Evolutionary conservation across 805 yeast species (phyloP).

Genomic region (Kazachstania psychrophila): DNA sequence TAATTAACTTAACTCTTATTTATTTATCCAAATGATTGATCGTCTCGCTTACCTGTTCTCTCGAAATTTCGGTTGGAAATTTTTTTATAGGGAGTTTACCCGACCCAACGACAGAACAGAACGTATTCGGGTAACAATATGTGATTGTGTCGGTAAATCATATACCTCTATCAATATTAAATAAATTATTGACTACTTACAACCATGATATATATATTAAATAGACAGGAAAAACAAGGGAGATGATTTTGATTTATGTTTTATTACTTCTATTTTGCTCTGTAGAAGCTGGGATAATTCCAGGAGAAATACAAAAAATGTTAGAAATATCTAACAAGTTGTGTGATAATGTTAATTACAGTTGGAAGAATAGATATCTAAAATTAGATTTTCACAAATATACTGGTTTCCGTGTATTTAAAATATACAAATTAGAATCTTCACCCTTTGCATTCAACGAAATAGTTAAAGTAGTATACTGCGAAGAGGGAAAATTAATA

Average conservation of each 20-base stretch:
- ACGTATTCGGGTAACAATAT: neutral
- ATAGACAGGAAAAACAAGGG: too few relatives aligned
- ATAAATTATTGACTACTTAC: too few relatives aligned
- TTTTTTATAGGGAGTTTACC: neutral
- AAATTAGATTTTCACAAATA: conserved; percentile 23
- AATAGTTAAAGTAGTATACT: conserved; percentile 40
- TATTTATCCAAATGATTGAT: too few relatives aligned
- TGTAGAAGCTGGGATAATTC: too few relatives aligned
- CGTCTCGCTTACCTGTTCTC: conserved; percentile 3
- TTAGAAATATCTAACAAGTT: neutral
- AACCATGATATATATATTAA: too few relatives aligned
- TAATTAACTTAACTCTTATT: too few relatives aligned
- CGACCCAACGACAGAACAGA: neutral
- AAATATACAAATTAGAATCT: conserved; percentile 38
- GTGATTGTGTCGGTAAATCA: conserved; percentile 2
- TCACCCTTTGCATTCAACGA: conserved; percentile 33
- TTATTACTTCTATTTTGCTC: too few relatives aligned
- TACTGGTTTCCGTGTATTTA: conserved; percentile 48
- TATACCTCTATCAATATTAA: too few relatives aligned
- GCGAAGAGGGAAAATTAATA: conserved; percentile 41
- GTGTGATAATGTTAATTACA: conserved; percentile 23
- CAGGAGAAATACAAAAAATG: neutral
- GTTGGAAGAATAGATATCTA: conserved; percentile 48
- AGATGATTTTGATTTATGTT: too few relatives aligned
- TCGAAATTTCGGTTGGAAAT: neutral